Conservation (phyloP, 495 filamentous ascomycete species). For the Xylaria venustula region DNA sequence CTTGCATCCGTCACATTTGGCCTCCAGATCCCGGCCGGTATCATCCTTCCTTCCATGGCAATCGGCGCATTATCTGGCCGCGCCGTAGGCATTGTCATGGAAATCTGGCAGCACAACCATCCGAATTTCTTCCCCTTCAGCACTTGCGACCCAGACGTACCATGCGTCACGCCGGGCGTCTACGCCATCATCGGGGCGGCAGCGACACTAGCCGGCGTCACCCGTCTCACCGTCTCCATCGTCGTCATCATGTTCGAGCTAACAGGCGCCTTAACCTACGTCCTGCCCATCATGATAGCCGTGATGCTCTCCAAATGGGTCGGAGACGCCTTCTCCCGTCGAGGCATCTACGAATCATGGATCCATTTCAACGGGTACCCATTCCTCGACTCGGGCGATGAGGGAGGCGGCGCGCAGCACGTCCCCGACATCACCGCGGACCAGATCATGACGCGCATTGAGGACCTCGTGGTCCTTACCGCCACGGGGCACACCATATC, state of each 20-base stretch:
- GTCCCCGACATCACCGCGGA: conserved; percentile 79
- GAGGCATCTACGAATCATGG: conserved; percentile 97
- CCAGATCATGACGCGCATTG: conserved; percentile 87
- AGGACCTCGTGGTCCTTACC: conserved; percentile 85
- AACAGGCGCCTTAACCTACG: conserved; percentile 92
- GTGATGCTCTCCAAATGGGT: conserved; percentile 99
- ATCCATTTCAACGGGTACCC: conserved; percentile 96
- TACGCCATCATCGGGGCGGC: conserved; percentile 97
- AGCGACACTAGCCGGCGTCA: conserved; percentile 94
- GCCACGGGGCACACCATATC: conserved; percentile 85
- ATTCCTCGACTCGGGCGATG: conserved; percentile 91
- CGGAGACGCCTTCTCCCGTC: conserved; percentile 89
- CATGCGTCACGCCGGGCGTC: conserved; percentile 89
- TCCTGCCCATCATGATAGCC: conserved; percentile 98
- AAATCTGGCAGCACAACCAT: conserved; percentile 81
- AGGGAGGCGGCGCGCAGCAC: conserved; percentile 52
- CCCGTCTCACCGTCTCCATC: conserved; percentile 93
- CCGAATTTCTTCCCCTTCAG: conserved; percentile 74
- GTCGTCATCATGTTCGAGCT: conserved; percentile 99
- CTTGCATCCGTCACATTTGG: conserved; percentile 90
- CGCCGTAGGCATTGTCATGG: conserved; percentile 81
- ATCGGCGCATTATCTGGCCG: conserved; percentile 93
- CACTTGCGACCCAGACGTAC: conserved; percentile 80
- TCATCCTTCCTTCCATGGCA: conserved; percentile 96
- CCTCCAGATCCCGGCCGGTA: conserved; percentile 93